Evolutionary conservation across 2,329 filamentous ascomycete genomes (phyloP), one percentile per base, ranked within the genome.

Genomic region (Penicillium expansum): DNA sequence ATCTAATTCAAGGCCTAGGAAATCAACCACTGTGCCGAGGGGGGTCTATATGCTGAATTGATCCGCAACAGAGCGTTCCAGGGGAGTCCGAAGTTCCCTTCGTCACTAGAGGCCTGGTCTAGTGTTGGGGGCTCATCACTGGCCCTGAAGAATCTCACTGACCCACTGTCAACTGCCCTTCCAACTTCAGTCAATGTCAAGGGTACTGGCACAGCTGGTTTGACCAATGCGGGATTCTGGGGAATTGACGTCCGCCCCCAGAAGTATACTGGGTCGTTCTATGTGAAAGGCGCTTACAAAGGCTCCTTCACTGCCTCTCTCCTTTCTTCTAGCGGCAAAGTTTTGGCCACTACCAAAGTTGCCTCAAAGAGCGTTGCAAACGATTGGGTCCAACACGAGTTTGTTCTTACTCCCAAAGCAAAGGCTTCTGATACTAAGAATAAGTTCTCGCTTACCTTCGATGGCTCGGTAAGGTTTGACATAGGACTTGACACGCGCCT

Each of bases 191-290:
- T 80, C 63, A 71, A 75, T 33, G 71, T 80, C 3, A 69, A 75
- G 35, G 73, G 74, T 61, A 62, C 69, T 30, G 77, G 78, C 4
- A 71, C 71, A 39, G 70, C 78, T 33, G 80, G 81, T 1, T 76
- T 83, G 55, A 67, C 75, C 48, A 83, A 83, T 56, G 71, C 76
- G 27, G 80, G 78, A 0, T 81, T 77, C 68, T 82, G 79, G 78
- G 80, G 80, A 4, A 81, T 83, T 45, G 77, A 80, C 53, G 78
- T 82, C 18, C 73, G 68, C 7, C 69, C 71, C 22, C 77, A 81
- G 58, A 75, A 74, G 39, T 83, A 82, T 65, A 77, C 75, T 18
- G 77, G 76, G n/a, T 79, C 77, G 1, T 82, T 83, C 66, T 82
- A 77, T 63, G 77, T 79, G 7, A 71, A 74, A 52, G 72, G 74